Conservation (phyloP, 139 green algal species). For the Gonium pectorale region DNA sequence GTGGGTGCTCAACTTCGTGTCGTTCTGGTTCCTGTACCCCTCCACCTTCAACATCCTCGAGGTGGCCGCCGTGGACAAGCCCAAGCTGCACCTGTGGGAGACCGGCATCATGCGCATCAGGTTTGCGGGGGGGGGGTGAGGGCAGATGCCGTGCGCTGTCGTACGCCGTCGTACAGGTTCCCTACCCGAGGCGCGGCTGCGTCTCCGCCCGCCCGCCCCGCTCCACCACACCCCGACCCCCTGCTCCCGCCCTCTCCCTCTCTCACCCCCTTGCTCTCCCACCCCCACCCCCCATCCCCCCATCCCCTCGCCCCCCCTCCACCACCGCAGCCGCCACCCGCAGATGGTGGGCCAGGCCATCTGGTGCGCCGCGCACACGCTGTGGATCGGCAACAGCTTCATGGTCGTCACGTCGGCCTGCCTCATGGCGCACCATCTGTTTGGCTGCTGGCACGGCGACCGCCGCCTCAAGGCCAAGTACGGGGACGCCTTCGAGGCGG, state of each 20-base stretch:
- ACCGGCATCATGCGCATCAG: conserved; percentile 97
- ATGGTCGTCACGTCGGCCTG: conserved; percentile 86
- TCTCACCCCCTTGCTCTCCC: neutral
- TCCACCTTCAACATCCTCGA: conserved; percentile 99
- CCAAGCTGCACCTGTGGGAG: conserved; percentile 98
- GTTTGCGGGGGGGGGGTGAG: conserved; percentile 79
- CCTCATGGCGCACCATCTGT: conserved; percentile 94
- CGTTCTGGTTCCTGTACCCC: conserved; percentile 99
- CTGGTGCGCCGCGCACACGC: conserved; percentile 90
- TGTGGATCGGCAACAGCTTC: conserved; percentile 96
- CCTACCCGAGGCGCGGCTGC: neutral
- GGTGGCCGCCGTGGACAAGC: conserved; percentile 95
- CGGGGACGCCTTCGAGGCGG: conserved; percentile 88
- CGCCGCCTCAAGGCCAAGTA: conserved; percentile 87
- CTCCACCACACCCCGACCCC: too few species aligned
- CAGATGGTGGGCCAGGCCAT: conserved; percentile 82
- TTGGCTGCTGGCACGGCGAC: conserved; percentile 97
- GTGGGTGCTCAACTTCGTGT: conserved; percentile 94
- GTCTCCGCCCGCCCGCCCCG: too few species aligned
- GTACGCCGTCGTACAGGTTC: neutral
- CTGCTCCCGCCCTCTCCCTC: too few species aligned
- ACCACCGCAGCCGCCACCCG: neutral
- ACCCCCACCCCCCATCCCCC: neutral
- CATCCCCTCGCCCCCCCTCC: neutral
- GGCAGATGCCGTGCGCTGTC: too few species aligned